Percentiles rank a stretch among this genome's conserved stretches.
phyloP scores from a whole-genome alignment of 257 asterid species.

The Solanum virginianum region DNA sequence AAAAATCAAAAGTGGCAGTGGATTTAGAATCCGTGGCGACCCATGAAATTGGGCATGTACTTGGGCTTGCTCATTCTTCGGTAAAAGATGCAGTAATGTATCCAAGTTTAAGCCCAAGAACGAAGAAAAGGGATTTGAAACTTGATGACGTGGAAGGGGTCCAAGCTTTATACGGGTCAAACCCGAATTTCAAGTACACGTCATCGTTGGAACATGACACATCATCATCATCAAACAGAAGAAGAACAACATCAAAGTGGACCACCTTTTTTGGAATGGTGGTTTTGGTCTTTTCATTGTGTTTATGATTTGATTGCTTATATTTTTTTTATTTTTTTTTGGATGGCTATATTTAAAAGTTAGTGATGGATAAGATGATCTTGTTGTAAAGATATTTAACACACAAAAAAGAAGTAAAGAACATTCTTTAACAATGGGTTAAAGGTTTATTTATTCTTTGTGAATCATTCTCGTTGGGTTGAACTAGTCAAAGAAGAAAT shows the following conservation, averaged over 20 bases:
- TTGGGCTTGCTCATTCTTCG: slow-evolving; percentile 84
- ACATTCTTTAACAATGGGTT: background rate
- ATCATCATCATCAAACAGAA: slow-evolving; percentile 35
- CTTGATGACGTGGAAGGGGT: slow-evolving; percentile 77
- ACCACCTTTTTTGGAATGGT: slow-evolving; percentile 6
- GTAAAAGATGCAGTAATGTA: slow-evolving; percentile 81
- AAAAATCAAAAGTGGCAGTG: slow-evolving; percentile 55
- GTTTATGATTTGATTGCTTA: slow-evolving; percentile 12
- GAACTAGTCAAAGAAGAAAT: background rate
- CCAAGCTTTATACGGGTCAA: slow-evolving; percentile 70
- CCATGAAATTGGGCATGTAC: slow-evolving; percentile 83
- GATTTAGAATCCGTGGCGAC: slow-evolving; percentile 94
- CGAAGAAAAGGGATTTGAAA: slow-evolving; percentile 57
- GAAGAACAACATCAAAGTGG: slow-evolving; percentile 19
- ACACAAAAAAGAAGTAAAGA: background rate
- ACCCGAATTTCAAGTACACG: slow-evolving; percentile 47
- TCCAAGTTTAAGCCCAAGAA: slow-evolving; percentile 73
- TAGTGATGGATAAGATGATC: background rate
- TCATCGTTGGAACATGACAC: slow-evolving; percentile 42
- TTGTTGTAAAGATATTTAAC: background rate
- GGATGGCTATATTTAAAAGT: background rate
- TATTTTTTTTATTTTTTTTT: background rate
- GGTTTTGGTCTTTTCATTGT: slow-evolving; percentile 6
- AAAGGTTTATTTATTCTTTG: background rate
- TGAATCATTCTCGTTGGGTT: background rate